Percentiles rank a stretch among this genome's conserved stretches.
phyloP scores from a whole-genome alignment of 2,329 filamentous ascomycete species.

The Blastomyces silverae region DNA sequence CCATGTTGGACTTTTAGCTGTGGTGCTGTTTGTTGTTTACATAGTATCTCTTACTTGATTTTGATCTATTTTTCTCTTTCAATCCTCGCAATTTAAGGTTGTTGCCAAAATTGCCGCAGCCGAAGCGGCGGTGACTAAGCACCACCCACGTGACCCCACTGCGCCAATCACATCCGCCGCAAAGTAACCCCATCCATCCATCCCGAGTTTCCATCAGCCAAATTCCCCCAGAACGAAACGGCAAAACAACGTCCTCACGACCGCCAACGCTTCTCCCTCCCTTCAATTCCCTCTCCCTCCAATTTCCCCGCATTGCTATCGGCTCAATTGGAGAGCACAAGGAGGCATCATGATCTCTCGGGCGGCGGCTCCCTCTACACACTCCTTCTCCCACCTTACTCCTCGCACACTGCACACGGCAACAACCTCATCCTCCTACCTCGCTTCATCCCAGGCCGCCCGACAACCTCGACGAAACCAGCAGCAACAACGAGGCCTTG shows the following conservation, averaged over 20 bases:
- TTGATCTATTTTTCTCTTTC: background rate
- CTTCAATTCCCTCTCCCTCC: constrained; percentile 21
- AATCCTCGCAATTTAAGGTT: background rate
- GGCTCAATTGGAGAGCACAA: constrained; percentile 33
- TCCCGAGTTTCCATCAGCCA: constrained; percentile 28
- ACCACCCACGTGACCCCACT: constrained; percentile 27
- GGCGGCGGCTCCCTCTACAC: constrained; percentile 41
- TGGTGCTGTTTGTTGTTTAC: background rate
- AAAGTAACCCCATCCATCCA: constrained; percentile 30
- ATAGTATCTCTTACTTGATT: background rate
- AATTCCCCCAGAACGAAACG: background rate
- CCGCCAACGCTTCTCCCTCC: background rate
- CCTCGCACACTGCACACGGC: constrained; percentile 37
- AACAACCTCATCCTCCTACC: constrained; percentile 6
- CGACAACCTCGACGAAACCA: constrained; percentile 26
- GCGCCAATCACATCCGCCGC: constrained; percentile 33
- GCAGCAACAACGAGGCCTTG: constrained; percentile 58
- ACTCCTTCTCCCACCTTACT: constrained; percentile 37
- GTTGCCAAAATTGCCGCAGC: background rate
- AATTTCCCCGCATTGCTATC: constrained; percentile 23
- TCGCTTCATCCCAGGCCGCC: constrained; percentile 25
- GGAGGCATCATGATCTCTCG: constrained; percentile 41
- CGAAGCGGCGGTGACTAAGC: background rate
- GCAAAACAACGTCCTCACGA: constrained; percentile 24
- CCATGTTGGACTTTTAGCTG: background rate